phyloP scores from a whole-genome alignment of 2,329 filamentous ascomycete species.

The Venturia carpophila region DNA sequence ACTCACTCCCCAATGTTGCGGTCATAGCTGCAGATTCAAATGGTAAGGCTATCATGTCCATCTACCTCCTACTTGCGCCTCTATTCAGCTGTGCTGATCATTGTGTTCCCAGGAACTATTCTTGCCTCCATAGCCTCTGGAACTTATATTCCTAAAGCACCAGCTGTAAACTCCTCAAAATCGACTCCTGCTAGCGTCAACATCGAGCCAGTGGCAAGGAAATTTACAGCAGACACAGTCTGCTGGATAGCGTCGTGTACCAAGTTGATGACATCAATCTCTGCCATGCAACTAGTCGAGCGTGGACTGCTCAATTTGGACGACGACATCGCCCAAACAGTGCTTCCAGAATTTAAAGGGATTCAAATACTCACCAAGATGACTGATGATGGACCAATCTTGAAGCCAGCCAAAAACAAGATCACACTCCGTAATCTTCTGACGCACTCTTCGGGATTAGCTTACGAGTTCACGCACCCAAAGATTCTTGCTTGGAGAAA shows the following conservation, averaged over 20 bases:
- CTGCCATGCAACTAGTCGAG: constrained; percentile 19
- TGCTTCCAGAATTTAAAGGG: constrained; percentile 16
- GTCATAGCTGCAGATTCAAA: constrained; percentile 13
- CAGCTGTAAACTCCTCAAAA: neutral
- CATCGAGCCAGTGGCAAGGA: neutral
- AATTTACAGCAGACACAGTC: constrained; percentile 11
- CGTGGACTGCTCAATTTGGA: constrained; percentile 15
- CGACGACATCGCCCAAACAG: constrained; percentile 5
- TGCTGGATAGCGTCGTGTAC: constrained; percentile 18
- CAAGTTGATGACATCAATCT: constrained; percentile 15
- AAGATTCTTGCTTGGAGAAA: constrained; percentile 36
- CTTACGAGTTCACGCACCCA: constrained; percentile 38
- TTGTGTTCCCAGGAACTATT: neutral
- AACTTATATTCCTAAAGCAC: constrained; percentile 8
- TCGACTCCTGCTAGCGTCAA: neutral
- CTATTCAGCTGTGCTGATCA: neutral
- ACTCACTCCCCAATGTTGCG: constrained; percentile 7
- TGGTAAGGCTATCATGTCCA: neutral
- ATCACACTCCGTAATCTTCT: constrained; percentile 30
- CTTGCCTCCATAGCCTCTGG: constrained; percentile 7
- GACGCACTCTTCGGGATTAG: constrained; percentile 43
- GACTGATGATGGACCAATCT: constrained; percentile 11
- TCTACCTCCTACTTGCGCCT: no score
- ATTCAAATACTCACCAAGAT: constrained; percentile 15
- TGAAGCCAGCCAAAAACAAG: constrained; percentile 15